Base-by-base conservation (phyloP, 2,329 filamentous ascomycete species). In the Xylariaceae sp. region DNA sequence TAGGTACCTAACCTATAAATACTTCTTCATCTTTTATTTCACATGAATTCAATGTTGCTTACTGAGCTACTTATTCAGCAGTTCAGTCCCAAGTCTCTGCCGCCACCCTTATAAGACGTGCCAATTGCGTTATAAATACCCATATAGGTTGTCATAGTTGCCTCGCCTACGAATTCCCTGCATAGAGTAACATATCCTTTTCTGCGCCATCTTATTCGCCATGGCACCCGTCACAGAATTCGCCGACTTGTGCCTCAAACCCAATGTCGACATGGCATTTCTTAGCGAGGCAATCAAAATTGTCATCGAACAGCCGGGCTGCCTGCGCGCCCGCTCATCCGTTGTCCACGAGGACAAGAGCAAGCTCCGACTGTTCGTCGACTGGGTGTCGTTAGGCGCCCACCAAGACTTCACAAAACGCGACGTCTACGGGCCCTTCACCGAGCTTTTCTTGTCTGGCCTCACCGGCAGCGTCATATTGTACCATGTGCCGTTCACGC, bases 201-300 rank as follows among this genome's bases (percentile, higher is more conserved):
- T 3, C 3, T 37, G 14, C 32, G 14, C 12, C n/a, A n/a, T 16
- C 32, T 16, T 10, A 16, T 37, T 16, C 32, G 56, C 44, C 45
- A 70, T 69, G 67, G 50, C 64, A 0, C 60, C 65, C 53, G 56
- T 68, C 42, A 70, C 67, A 10, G 67, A 70, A 57, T 26, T 68
- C 40, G 53, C 61, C 44, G 14, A 50, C 20, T 6, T 65, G n/a
- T 44, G 45, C 14, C 45, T 67, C n/a, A 56, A 60, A 7, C 57
- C 61, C 10, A 47, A 55, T 26, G 47, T 52, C 23, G 50, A 61
- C 20, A 14, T 40, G 44, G 19, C 20, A 14, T 37, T 46, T n/a
- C 32, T 68, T 43, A 37, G 40, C 5, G 45, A 57, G 12, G 56
- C 50, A n/a, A 48, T 54, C 16, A 41, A 48, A 12, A 54, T 51